Evolutionary conservation across 2,329 filamentous ascomycete genomes (phyloP).

Genomic region (Fusarium lyarnte): DNA sequence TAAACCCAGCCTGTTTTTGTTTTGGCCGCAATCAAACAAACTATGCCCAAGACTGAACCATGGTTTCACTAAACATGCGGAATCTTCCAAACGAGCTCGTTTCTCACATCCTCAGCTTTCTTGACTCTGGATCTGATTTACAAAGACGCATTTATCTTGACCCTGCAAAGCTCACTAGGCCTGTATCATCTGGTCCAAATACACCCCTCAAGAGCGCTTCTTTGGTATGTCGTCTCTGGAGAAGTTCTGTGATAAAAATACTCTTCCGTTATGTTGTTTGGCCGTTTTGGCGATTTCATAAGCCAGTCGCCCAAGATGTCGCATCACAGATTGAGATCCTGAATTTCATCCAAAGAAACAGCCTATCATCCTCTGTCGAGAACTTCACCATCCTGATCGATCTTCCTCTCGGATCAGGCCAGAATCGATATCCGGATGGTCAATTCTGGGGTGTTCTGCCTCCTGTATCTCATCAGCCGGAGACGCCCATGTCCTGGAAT

Average conservation of each 20-base stretch:
- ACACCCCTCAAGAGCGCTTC: slow-evolving; percentile 66
- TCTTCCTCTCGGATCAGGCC: slow-evolving; percentile 38
- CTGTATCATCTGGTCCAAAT: slow-evolving; percentile 16
- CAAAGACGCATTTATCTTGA: slow-evolving; percentile 57
- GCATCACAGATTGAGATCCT: slow-evolving; percentile 50
- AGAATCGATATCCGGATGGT: slow-evolving; percentile 42
- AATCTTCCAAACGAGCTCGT: slow-evolving; percentile 70
- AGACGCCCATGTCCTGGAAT: slow-evolving; percentile 33
- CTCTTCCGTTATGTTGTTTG: slow-evolving; percentile 67
- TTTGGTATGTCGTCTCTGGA: slow-evolving; percentile 63
- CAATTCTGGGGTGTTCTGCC: slow-evolving; percentile 47
- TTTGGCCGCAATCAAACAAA: neutral
- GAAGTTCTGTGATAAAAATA: slow-evolving; percentile 58
- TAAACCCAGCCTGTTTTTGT: neutral
- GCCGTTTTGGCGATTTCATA: slow-evolving; percentile 48
- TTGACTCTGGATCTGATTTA: slow-evolving; percentile 62
- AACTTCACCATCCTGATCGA: slow-evolving; percentile 55
- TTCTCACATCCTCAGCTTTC: slow-evolving; percentile 63
- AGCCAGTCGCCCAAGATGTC: slow-evolving; percentile 35
- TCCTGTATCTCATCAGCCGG: slow-evolving; percentile 21
- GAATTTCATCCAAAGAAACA: slow-evolving; percentile 50
- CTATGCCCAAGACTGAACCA: neutral
- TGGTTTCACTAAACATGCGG: slow-evolving; percentile 35
- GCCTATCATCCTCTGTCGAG: slow-evolving; percentile 52
- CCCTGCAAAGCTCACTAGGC: slow-evolving; percentile 53